These are phyloP conservation scores for Tetracladium maxilliforme DNA, from an alignment of 2,329 filamentous ascomycete species.

Conservation along the genomic window DNA sequence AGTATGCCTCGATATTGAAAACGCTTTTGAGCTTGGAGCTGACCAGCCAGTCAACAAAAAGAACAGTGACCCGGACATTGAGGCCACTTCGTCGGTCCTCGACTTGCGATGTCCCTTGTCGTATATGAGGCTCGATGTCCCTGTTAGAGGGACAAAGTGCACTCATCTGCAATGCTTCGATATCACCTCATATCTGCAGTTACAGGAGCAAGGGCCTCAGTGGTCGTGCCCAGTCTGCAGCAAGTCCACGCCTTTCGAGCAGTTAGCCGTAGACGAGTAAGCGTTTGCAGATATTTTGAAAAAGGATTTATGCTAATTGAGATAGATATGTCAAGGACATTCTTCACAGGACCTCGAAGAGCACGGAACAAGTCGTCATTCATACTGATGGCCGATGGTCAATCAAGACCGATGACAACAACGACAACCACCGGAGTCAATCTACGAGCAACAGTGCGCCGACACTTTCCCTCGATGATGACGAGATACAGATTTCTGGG, in stretches of 20 bases:
- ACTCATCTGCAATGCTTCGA: constrained; percentile 93
- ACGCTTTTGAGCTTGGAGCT: constrained; percentile 2
- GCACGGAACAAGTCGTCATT: constrained; percentile 74
- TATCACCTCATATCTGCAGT: constrained; percentile 75
- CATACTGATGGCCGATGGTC: constrained; percentile 78
- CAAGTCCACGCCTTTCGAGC: constrained; percentile 66
- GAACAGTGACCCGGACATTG: constrained; percentile 76
- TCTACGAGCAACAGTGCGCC: no score
- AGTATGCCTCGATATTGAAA: constrained; percentile 35
- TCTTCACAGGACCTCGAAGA: constrained; percentile 53
- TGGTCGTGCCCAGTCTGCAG: constrained; percentile 96
- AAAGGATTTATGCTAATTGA: constrained; percentile 4
- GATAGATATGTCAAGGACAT: constrained; percentile 77
- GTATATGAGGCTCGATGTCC: constrained; percentile 65
- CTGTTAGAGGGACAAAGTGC: constrained; percentile 67
- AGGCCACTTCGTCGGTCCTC: constrained; percentile 75
- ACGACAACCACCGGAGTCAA: no score
- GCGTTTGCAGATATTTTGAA: constrained; percentile 13
- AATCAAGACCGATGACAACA: no score
- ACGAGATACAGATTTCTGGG: no score
- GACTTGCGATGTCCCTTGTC: constrained; percentile 89
- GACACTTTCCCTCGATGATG: no score
- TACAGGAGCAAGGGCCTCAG: constrained; percentile 91
- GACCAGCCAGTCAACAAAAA: constrained; percentile 55
- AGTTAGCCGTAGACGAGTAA: constrained; percentile 76